Evolutionary conservation across 129 eudicot genomes (phyloP).

Genomic region (Tanacetum coccineum): DNA sequence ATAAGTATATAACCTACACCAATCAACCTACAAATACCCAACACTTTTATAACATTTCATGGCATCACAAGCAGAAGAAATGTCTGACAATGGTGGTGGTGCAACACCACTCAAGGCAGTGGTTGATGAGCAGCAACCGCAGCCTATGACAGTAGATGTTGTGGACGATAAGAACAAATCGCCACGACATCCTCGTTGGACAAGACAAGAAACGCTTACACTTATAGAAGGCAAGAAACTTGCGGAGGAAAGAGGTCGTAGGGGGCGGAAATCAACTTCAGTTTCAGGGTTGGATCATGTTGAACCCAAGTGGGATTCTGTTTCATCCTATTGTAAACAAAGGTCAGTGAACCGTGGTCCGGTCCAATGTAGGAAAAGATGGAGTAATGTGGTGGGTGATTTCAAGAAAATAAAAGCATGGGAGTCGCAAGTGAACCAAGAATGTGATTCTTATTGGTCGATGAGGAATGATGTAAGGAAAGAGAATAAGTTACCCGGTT

Average conservation of each 20-base stretch:
- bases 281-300: constrained; percentile 46
- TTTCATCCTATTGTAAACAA: constrained; percentile 62
- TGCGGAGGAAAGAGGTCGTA: constrained; percentile 60
- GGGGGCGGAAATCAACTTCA: constrained; percentile 54
- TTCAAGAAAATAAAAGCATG: constrained; percentile 60
- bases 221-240: constrained; percentile 68
- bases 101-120: constrained; percentile 25
- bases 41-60: constrained; percentile 16
- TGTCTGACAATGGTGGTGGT: constrained; percentile 27
- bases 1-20: constrained; percentile 21
- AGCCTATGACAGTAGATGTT: constrained; percentile 21
- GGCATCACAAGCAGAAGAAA: constrained; percentile 37
- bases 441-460: constrained; percentile 62
- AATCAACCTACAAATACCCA: constrained; percentile 17
- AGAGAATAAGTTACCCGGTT: constrained; percentile 69
- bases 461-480: constrained; percentile 67
- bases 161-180: constrained; percentile 43
- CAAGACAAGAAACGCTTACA: constrained; percentile 63
- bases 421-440: constrained; percentile 46
- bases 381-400: constrained; percentile 81
- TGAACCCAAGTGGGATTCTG: constrained; percentile 80
- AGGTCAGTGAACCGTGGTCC: constrained; percentile 69
- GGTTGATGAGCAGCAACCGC: constrained; percentile 34
- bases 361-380: constrained; percentile 78
- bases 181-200: constrained; percentile 78